A percentile compares a stretch with the other conserved stretches of the same genome.
Conservation (phyloP, 148 eudicot species). For the Cornus controversa region DNA sequence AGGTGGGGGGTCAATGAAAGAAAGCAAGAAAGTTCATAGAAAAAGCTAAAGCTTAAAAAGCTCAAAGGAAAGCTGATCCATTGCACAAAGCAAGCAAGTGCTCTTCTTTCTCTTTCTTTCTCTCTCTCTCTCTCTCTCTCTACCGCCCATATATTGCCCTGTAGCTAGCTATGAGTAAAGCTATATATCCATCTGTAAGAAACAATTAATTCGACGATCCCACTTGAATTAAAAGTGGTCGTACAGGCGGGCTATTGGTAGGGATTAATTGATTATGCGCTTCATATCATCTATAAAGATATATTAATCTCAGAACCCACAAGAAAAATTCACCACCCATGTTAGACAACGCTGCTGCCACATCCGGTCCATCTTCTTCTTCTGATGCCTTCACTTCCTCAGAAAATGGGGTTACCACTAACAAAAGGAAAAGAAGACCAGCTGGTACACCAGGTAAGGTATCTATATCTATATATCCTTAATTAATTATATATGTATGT, state of each 20-base stretch:
- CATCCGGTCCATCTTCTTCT: slow-evolving; percentile 30
- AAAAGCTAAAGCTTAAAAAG: slow-evolving; percentile 13
- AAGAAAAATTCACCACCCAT: slow-evolving; percentile 12
- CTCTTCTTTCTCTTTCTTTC: slow-evolving; percentile 18
- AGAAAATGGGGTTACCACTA: slow-evolving; percentile 22
- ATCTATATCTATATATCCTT: too few relatives aligned
- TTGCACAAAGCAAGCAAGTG: slow-evolving; percentile 20
- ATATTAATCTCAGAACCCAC: too few relatives aligned
- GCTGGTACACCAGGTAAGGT: slow-evolving; percentile 85
- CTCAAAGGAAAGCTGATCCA: slow-evolving; percentile 23
- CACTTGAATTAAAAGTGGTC: slow-evolving; percentile 5
- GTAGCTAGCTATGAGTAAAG: slow-evolving; percentile 15
- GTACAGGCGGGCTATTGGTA: background rate
- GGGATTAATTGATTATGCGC: background rate
- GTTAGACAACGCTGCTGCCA: slow-evolving; percentile 15
- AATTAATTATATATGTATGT: too few relatives aligned
- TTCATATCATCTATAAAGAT: slow-evolving; percentile 4
- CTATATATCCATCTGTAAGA: too few relatives aligned
- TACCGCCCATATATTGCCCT: too few relatives aligned
- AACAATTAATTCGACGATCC: too few relatives aligned
- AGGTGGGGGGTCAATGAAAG: slow-evolving; percentile 31
- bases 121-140: slow-evolving; percentile 14
- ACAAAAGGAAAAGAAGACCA: slow-evolving; percentile 77
- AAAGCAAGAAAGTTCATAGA: slow-evolving; percentile 30
- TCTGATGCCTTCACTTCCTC: slow-evolving; percentile 21